Evolutionary conservation across 1,284 basidiomycete species (phyloP).

Genomic region (Austroboletus niveus): DNA sequence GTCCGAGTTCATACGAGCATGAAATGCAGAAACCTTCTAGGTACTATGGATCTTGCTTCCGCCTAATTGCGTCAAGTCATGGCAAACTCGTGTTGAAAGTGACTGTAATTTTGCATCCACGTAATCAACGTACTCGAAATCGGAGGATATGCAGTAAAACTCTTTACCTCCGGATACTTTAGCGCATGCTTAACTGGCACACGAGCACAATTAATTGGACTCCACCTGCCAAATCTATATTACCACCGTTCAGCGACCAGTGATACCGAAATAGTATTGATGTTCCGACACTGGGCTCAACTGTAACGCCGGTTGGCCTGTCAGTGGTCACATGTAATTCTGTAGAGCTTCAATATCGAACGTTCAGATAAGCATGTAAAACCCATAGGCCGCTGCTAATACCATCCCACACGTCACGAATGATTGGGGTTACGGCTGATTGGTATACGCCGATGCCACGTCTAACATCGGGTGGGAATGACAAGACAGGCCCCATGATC

Average conservation of each 20-base stretch:
- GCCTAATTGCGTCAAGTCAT: neutral
- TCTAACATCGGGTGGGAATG: neutral
- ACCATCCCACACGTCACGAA: neutral
- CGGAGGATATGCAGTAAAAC: conserved; percentile 49
- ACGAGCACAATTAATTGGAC: conserved; percentile 46
- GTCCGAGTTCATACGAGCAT: neutral
- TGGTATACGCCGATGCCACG: neutral
- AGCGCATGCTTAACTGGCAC: conserved; percentile 43
- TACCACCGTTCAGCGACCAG: neutral
- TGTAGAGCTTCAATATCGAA: neutral
- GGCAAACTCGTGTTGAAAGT: neutral
- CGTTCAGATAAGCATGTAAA: neutral
- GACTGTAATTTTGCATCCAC: conserved; percentile 35
- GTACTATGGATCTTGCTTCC: neutral
- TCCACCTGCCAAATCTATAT: conserved; percentile 42
- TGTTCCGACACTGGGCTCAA: too few relatives aligned
- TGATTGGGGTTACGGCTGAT: neutral
- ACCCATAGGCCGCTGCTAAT: neutral
- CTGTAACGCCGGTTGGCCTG: too few relatives aligned
- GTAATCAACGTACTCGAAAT: conserved; percentile 49
- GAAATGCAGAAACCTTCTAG: conserved; percentile 5
- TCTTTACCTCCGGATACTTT: conserved; percentile 36
- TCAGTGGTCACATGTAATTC: neutral
- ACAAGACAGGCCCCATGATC: neutral
- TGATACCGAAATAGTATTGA: neutral